Base-by-base conservation (phyloP, 2,329 filamentous ascomycete species). In the Curvularia verruculosa region DNA sequence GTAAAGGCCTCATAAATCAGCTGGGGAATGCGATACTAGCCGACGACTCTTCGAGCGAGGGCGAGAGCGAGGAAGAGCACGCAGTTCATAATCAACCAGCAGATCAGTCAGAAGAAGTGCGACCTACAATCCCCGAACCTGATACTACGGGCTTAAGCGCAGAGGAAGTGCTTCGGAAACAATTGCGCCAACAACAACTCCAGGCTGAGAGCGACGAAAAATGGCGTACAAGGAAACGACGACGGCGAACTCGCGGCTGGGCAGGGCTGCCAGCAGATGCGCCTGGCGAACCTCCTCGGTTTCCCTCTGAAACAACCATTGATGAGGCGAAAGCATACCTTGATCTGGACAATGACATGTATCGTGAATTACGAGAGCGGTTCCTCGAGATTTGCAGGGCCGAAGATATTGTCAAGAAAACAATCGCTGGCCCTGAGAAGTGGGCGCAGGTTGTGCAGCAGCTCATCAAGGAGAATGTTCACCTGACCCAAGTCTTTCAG, bases 231-330 rank as follows among this genome's bases (percentile, higher is more conserved):
- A 82, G 86, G 56, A 91, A 90, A 72, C 85, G 89, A 51, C 84
- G 89, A 49, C 85, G 89, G 60, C 83, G 88, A 45, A 89, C 87
- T 52, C 83, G 85, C 65, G 85, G 84, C n/a, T 89, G 86, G 81
- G 87, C 84, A 40, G 87, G 87, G 2, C 74, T 90, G 24, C 86
- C 88, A 13, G 83, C 88, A 36, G 88, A 91, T 69, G 85, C 86
- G 6, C 83, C 87, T 0, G 85, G 87, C 1, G 86, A 87, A 4
- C 85, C 87, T 19, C 87, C 89, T 13, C 85, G 91, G 21, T 95
- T 92, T 61, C 89, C 89, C 1, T 94, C 90, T 0, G 91, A 95
- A 74, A 93, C 89, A 12, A 93, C 90, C 0, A 84, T 95, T 56
- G 88, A 91, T 63, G 89, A 94, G 75, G 88, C 89, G 69, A 91